Conservation (phyloP, 768 basidiomycete genomes). For the Xanthoconium stramineum region DNA sequence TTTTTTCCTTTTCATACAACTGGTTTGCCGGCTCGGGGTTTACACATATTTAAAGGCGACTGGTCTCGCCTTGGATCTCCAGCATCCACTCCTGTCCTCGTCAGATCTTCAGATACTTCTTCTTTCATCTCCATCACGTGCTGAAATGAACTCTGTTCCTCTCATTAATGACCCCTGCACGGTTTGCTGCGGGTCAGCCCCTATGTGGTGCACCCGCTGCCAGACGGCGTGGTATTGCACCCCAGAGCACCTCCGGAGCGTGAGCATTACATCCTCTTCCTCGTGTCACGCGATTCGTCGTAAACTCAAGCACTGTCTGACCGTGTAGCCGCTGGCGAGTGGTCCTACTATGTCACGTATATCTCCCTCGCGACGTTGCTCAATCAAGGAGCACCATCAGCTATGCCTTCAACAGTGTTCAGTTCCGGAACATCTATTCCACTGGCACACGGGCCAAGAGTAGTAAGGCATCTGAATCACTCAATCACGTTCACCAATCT, state of each 20-base stretch:
- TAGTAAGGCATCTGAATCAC: too few species aligned
- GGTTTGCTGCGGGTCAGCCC: slow-evolving; percentile 69
- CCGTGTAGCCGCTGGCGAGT: too few species aligned
- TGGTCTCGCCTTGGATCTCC: not conserved
- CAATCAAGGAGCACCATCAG: too few species aligned
- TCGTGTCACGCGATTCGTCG: slow-evolving; percentile 18
- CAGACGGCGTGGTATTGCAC: slow-evolving; percentile 80
- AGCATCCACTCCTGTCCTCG: slow-evolving; percentile 12
- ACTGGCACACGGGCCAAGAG: too few species aligned
- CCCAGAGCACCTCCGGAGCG: slow-evolving; percentile 68
- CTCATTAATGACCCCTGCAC: slow-evolving; percentile 76
- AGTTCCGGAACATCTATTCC: too few species aligned
- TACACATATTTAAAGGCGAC: slow-evolving; percentile 16
- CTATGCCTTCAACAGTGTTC: too few species aligned
- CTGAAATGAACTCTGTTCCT: slow-evolving; percentile 49
- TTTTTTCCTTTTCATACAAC: slow-evolving; percentile 9
- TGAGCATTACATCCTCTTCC: slow-evolving; percentile 33
- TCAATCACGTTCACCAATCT: too few species aligned
- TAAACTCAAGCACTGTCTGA: slow-evolving; percentile 14
- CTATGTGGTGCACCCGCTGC: slow-evolving; percentile 88
- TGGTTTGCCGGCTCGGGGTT: too few species aligned
- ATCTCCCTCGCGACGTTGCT: too few species aligned
- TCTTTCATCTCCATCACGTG: slow-evolving; percentile 17
- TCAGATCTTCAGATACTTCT: slow-evolving; percentile 10
- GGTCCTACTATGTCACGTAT: too few species aligned